Conservation (phyloP, 345 rosid genomes). For the Erucastrum elatum region DNA sequence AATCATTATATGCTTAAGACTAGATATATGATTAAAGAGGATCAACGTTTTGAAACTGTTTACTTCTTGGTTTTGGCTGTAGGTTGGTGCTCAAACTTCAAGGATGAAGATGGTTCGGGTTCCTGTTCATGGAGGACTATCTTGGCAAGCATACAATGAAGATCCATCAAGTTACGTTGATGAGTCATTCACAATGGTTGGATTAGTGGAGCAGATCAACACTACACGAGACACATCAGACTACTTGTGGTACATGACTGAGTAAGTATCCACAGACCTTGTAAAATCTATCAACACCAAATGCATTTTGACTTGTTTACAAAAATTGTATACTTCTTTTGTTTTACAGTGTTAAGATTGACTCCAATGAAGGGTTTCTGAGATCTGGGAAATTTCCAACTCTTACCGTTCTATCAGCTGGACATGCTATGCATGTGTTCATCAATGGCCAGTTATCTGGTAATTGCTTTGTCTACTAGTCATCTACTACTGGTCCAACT, state of each 20-base stretch:
- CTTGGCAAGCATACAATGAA: constrained; percentile 94
- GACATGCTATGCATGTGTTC: constrained; percentile 92
- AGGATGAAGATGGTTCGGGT: constrained; percentile 83
- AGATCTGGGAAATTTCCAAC: constrained; percentile 52
- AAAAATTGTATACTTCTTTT: background rate
- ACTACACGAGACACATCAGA: constrained; percentile 86
- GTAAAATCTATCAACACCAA: background rate
- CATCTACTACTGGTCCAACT: background rate
- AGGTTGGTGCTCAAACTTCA: constrained; percentile 90
- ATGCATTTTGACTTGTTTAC: background rate
- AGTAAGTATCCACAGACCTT: constrained; percentile 67
- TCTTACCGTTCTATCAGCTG: constrained; percentile 79
- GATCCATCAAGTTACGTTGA: constrained; percentile 65
- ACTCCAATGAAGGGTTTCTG: constrained; percentile 57
- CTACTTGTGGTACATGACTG: constrained; percentile 97
- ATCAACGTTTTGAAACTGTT: background rate
- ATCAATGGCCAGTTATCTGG: constrained; percentile 83
- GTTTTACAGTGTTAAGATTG: constrained; percentile 46
- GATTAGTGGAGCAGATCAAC: constrained; percentile 96
- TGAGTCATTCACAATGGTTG: constrained; percentile 67
- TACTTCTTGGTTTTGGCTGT: constrained; percentile 27
- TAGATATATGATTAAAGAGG: background rate
- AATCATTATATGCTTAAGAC: background rate
- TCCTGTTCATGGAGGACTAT: constrained; percentile 76
- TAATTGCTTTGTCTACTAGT: constrained; percentile 25